phyloP scores from a whole-genome alignment of 2,329 filamentous ascomycete genomes.

The Fusarium sp. region DNA sequence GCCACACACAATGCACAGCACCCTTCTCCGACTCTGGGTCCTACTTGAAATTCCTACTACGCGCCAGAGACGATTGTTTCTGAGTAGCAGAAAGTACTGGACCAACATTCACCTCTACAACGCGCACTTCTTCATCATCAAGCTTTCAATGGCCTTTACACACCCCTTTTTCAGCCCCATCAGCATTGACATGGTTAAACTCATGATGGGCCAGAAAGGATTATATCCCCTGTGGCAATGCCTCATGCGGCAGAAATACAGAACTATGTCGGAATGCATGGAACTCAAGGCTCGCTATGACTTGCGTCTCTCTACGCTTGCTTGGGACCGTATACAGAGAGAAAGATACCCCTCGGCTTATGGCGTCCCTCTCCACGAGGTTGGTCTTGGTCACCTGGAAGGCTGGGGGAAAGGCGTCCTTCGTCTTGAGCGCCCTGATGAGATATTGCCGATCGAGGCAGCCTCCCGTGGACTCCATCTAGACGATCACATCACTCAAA shows the following conservation, averaged over 20 bases:
- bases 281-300: slow-evolving; percentile 67
- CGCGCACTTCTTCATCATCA: slow-evolving; percentile 72
- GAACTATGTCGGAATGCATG: slow-evolving; percentile 60
- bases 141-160: slow-evolving; percentile 75
- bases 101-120: slow-evolving; percentile 67
- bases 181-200: slow-evolving; percentile 59
- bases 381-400: slow-evolving; percentile 64
- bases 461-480: slow-evolving; percentile 61
- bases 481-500: slow-evolving; percentile 62
- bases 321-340: slow-evolving; percentile 35
- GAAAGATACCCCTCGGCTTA: slow-evolving; percentile 48
- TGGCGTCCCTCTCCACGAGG: slow-evolving; percentile 60
- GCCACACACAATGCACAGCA: slow-evolving; percentile 56
- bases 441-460: slow-evolving; percentile 66
- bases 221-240: slow-evolving; percentile 67
- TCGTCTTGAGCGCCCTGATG: slow-evolving; percentile 65
- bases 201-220: slow-evolving; percentile 68
- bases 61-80: slow-evolving; percentile 60
- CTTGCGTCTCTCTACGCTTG: slow-evolving; percentile 52
- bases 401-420: slow-evolving; percentile 61
- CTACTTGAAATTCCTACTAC: slow-evolving; percentile 73
- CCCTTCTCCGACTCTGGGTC: slow-evolving; percentile 76
- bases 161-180: slow-evolving; percentile 67
- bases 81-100: slow-evolving; percentile 65
- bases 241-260: slow-evolving; percentile 65